Conservation (phyloP, 2,329 filamentous ascomycete species). For the Coniochaeta sp. region DNA sequence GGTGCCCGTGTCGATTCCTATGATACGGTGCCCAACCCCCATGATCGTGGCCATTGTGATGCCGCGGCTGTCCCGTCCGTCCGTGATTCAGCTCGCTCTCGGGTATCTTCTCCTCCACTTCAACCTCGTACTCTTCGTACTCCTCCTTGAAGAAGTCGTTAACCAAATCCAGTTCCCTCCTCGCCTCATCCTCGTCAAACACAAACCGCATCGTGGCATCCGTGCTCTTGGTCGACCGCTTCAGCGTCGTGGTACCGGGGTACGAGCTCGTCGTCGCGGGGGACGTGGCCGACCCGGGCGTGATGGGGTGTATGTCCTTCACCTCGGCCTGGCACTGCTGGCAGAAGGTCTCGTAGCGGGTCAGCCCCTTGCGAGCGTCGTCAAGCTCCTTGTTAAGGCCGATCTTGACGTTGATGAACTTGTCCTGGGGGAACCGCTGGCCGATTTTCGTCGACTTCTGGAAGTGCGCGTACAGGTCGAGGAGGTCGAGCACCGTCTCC, state of each 20-base stretch:
- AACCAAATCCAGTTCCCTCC: conserved; percentile 62
- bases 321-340: conserved; percentile 38
- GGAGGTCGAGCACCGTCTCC: conserved; percentile 83
- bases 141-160: conserved; percentile 64
- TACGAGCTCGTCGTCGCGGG: conserved; percentile 31
- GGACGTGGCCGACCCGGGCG: conserved; percentile 28
- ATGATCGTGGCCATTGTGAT: conserved; percentile 12
- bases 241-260: conserved; percentile 25
- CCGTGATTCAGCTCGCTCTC: conserved; percentile 19
- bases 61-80: conserved; percentile 8
- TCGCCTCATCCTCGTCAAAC: conserved; percentile 71
- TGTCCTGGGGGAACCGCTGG: conserved; percentile 62
- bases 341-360: conserved; percentile 58
- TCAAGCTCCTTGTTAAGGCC: conserved; percentile 77
- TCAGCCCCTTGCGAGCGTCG: conserved; percentile 40
- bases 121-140: conserved; percentile 69
- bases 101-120: conserved; percentile 60
- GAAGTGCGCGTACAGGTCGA: conserved; percentile 89
- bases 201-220: conserved; percentile 85
- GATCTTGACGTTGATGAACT: conserved; percentile 82
- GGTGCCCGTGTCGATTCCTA: conserved; percentile 12
- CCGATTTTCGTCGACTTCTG: conserved; percentile 69
- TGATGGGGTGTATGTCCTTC: conserved; percentile 24
- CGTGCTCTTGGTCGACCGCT: conserved; percentile 37
- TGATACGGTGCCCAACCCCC: conserved; percentile 16